Evolutionary conservation across 2,329 filamentous ascomycete genomes (phyloP).

Genomic region (Teratosphaeria destructans): DNA sequence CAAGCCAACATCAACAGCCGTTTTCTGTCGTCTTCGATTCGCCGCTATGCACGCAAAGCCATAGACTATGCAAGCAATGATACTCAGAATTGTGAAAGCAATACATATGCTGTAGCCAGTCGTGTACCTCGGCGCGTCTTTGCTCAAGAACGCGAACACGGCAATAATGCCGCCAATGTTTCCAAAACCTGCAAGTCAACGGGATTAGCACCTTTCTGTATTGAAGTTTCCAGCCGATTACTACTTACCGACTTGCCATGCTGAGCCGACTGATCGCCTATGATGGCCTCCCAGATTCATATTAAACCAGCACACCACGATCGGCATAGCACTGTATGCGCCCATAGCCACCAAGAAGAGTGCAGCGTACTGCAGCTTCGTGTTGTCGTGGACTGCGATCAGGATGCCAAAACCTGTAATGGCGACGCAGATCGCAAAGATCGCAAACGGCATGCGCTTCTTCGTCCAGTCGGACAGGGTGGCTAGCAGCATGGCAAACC

Average conservation of each 20-base stretch:
- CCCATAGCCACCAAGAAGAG: constrained; percentile 68
- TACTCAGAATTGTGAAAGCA: constrained; percentile 60
- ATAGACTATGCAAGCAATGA: constrained; percentile 51
- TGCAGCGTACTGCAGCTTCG: constrained; percentile 60
- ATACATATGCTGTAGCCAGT: constrained; percentile 71
- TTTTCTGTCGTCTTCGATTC: constrained; percentile 50
- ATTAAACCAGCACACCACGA: constrained; percentile 47
- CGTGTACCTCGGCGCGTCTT: constrained; percentile 58
- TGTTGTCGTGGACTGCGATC: constrained; percentile 58
- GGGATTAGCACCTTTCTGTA: neutral
- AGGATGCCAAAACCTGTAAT: constrained; percentile 70
- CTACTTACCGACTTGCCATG: constrained; percentile 35
- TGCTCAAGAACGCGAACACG: constrained; percentile 38
- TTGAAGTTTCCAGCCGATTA: neutral
- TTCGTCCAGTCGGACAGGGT: constrained; percentile 57
- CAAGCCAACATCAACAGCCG: constrained; percentile 36
- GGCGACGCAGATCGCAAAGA: constrained; percentile 57
- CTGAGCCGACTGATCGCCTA: constrained; percentile 24
- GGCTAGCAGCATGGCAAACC: constrained; percentile 65
- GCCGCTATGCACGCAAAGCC: constrained; percentile 46
- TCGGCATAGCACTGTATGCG: constrained; percentile 74
- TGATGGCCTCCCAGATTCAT: constrained; percentile 44
- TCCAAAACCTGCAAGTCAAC: constrained; percentile 25
- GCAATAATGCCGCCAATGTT: constrained; percentile 44
- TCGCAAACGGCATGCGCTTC: constrained; percentile 65